Conservation (phyloP, 768 basidiomycete genomes). For the Austroboletus eburneus region DNA sequence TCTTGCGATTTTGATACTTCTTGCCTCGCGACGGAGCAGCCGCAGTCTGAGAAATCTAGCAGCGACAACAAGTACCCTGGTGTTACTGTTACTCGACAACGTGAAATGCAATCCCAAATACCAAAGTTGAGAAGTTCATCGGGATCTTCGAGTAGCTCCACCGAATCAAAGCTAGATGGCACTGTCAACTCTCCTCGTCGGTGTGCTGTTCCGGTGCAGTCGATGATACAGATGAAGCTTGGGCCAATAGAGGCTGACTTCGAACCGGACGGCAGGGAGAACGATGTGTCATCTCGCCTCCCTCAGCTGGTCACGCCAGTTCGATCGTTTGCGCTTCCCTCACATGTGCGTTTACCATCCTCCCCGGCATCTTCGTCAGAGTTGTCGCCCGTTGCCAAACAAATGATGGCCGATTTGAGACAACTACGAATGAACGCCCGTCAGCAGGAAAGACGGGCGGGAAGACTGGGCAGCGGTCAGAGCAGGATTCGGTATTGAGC, state of each 20-base stretch:
- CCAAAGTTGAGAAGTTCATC: slow-evolving; percentile 27
- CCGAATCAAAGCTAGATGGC: slow-evolving; percentile 11
- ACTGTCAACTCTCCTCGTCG: neutral
- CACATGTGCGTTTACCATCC: slow-evolving; percentile 31
- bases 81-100: slow-evolving; percentile 2
- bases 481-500: slow-evolving; percentile 29
- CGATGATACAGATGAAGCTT: neutral
- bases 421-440: slow-evolving; percentile 34
- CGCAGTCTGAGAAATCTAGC: slow-evolving; percentile 17
- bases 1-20: slow-evolving; percentile 1
- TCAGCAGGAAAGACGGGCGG: slow-evolving; percentile 28
- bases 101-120: slow-evolving; percentile 25
- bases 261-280: slow-evolving; percentile 18
- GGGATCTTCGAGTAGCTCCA: slow-evolving; percentile 23
- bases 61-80: slow-evolving; percentile 1
- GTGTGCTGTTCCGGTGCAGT: slow-evolving; percentile 7
- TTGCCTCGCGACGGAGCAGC: neutral
- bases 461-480: slow-evolving; percentile 30
- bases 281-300: slow-evolving; percentile 23
- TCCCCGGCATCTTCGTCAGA: slow-evolving; percentile 73
- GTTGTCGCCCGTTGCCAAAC: slow-evolving; percentile 61
- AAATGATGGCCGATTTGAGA: slow-evolving; percentile 65
- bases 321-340: slow-evolving; percentile 39
- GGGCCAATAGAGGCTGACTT: neutral
- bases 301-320: slow-evolving; percentile 41